These are phyloP conservation scores for Tolypocladium tundrense DNA, from an alignment of 2,329 filamentous ascomycete species.

Conservation along the genomic window DNA sequence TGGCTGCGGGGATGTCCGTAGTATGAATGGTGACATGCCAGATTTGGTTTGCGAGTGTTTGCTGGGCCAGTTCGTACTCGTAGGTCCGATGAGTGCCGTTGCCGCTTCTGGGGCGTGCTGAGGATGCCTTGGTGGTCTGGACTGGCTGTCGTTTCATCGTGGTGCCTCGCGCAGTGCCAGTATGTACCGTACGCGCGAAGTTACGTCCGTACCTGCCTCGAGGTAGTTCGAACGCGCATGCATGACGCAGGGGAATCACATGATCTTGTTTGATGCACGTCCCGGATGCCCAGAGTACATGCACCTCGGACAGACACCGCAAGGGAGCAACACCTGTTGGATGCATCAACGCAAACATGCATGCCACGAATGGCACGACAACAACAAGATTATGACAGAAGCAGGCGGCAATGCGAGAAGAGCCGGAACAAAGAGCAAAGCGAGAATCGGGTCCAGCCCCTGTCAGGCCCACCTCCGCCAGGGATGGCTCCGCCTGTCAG, in stretches of 20 bases:
- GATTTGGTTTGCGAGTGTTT: background rate
- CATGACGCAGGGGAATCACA: background rate
- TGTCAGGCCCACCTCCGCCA: background rate
- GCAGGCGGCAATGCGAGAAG: no score
- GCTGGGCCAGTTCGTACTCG: background rate
- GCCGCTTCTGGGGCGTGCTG: background rate
- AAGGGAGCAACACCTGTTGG: background rate
- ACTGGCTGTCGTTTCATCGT: background rate
- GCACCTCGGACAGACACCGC: background rate
- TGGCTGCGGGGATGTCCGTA: background rate
- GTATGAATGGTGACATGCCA: background rate
- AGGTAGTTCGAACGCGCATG: background rate
- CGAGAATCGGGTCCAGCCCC: background rate
- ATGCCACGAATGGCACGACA: background rate
- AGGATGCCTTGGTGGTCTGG: background rate
- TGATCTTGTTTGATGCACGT: background rate
- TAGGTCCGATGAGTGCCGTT: background rate
- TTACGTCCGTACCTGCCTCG: no score
- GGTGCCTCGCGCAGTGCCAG: no score
- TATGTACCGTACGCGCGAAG: no score
- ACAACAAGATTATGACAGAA: background rate
- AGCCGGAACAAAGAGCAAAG: background rate
- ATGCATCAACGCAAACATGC: background rate
- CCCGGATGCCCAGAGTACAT: no score
- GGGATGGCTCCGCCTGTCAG: constrained; percentile 1